Evolutionary conservation across 73 alveolate genomes (phyloP).

Genomic region (Tetrahymena borealis): DNA sequence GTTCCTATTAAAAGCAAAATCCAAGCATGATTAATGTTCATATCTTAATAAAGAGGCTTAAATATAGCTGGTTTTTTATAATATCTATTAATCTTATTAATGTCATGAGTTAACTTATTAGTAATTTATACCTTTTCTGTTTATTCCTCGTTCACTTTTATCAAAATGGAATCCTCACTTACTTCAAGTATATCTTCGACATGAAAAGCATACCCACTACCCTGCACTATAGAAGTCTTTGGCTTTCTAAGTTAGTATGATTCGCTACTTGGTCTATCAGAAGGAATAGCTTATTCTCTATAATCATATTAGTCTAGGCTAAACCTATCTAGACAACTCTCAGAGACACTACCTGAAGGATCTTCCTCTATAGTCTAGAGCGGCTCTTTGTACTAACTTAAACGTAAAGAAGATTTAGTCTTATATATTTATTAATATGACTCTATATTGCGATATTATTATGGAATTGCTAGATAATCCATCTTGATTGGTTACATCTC

Average conservation of each 20-base stretch:
- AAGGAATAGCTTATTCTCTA: not conserved
- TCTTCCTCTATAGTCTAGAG: not conserved
- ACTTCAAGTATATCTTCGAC: not conserved
- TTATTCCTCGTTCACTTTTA: not conserved
- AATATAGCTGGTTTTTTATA: not conserved
- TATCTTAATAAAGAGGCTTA: not conserved
- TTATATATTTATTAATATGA: not conserved
- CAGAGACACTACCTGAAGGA: not conserved
- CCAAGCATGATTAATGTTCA: slow-evolving; percentile 7
- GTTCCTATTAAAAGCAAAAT: slow-evolving; percentile 5
- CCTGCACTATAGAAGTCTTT: not conserved
- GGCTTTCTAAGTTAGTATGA: not conserved
- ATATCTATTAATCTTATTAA: not conserved
- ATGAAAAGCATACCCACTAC: not conserved
- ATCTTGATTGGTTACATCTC: no score
- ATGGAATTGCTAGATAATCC: no score
- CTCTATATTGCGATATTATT: no score
- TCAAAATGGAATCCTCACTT: not conserved
- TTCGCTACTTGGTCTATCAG: not conserved
- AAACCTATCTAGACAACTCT: not conserved
- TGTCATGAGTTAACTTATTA: not conserved
- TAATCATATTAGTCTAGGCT: not conserved
- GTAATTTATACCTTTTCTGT: not conserved
- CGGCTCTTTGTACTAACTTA: not conserved
- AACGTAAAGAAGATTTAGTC: not conserved